phyloP scores from a whole-genome alignment of 352 stramenopile genomes.

The Elongisporangium prolatum region DNA sequence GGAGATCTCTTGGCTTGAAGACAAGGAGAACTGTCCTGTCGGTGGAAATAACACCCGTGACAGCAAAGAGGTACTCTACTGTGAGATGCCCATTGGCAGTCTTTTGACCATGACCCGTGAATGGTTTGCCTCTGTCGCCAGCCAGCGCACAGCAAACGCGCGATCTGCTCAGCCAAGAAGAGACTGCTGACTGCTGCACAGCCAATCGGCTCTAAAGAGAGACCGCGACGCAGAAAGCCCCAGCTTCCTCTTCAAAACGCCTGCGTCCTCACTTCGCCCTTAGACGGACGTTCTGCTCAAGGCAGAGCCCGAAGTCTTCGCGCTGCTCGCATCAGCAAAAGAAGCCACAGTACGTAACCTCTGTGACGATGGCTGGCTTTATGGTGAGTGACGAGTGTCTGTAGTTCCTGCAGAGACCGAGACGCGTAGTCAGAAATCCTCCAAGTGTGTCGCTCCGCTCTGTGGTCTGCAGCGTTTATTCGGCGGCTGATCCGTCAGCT shows the following conservation, averaged over 20 bases:
- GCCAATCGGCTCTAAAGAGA: neutral
- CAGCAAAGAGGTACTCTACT: neutral
- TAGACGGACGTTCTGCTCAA: conserved; percentile 1
- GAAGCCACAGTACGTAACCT: neutral
- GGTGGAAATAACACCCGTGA: neutral
- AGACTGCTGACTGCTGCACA: neutral
- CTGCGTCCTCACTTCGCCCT: conserved; percentile 17
- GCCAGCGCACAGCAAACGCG: neutral
- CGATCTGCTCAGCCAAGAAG: neutral
- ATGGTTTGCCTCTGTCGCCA: too few species aligned
- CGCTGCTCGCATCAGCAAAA: neutral
- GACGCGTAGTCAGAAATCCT: too few species aligned
- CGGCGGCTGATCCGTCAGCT: conserved; percentile 4
- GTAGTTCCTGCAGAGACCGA: too few species aligned
- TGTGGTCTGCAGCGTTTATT: conserved; percentile 55
- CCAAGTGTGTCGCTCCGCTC: conserved; percentile 8
- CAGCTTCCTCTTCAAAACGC: conserved; percentile 14
- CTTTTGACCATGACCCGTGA: too few species aligned
- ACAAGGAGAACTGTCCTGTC: neutral
- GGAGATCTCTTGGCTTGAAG: neutral
- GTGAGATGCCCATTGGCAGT: too few species aligned
- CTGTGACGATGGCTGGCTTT: neutral
- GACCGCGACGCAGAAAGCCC: too few species aligned
- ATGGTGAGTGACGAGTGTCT: too few species aligned
- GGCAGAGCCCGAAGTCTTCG: neutral